A percentile compares a stretch with the other conserved stretches of the same genome.
phyloP scores from a whole-genome alignment of 345 rosid species.

The Geranium rotundifolium region DNA sequence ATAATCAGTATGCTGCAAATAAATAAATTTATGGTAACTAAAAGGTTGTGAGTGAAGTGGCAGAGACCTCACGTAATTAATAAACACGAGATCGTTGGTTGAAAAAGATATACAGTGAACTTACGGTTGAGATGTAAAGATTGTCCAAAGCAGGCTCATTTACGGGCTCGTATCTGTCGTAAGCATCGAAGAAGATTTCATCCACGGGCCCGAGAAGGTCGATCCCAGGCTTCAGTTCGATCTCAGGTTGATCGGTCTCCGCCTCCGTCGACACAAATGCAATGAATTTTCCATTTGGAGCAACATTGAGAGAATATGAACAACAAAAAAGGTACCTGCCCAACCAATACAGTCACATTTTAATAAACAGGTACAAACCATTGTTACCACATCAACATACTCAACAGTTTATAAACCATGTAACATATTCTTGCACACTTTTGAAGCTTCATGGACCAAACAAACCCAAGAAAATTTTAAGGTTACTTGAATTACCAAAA shows the following conservation, averaged over 20 bases:
- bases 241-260: conserved; percentile 70
- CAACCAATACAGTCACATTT: conserved; percentile 3
- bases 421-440: too few relatives aligned
- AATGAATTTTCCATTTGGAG: conserved; percentile 87
- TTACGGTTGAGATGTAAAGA: conserved; percentile 78
- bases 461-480: background rate
- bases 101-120: conserved; percentile 15
- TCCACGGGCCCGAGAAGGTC: conserved; percentile 77
- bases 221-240: conserved; percentile 71
- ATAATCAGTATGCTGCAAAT: too few relatives aligned
- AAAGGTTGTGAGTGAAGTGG: too few relatives aligned
- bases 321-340: conserved; percentile 92
- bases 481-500: background rate
- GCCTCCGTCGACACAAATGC: conserved; percentile 94
- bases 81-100: too few relatives aligned
- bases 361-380: too few relatives aligned
- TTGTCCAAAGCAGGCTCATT: conserved; percentile 77
- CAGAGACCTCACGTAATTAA: too few relatives aligned
- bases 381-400: too few relatives aligned
- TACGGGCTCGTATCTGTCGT: conserved; percentile 73
- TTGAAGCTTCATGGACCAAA: too few relatives aligned
- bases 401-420: too few relatives aligned
- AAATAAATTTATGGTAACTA: too few relatives aligned
- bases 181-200: conserved; percentile 73
- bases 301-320: conserved; percentile 87